Evolutionary conservation across 1,284 basidiomycete genomes (phyloP).

Genomic region (Xerocomus nothofagi): DNA sequence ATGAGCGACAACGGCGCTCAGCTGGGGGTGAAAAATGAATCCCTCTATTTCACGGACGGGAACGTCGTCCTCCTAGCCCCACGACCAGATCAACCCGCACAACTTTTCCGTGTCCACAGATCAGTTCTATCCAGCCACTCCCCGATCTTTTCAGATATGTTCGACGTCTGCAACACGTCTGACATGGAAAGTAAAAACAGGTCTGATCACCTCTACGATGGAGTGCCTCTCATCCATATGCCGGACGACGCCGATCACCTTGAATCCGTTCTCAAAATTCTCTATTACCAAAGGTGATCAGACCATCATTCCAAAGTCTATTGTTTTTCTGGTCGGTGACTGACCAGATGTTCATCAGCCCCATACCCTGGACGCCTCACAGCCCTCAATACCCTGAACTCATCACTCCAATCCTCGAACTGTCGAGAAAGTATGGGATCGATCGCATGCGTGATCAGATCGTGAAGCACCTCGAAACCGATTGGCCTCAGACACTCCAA

Average conservation of each 20-base stretch:
- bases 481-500: conserved; percentile 12
- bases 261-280: conserved; percentile 5
- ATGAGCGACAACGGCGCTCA: neutral
- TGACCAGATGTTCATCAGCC: neutral
- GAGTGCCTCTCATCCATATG: conserved; percentile 9
- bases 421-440: conserved; percentile 16
- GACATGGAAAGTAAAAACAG: neutral
- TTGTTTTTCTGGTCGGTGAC: neutral
- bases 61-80: conserved; percentile 8
- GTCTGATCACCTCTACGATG: neutral
- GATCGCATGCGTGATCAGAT: conserved; percentile 9
- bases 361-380: conserved; percentile 11
- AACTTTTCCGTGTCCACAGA: conserved; percentile 17
- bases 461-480: conserved; percentile 2
- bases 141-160: conserved; percentile 11
- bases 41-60: conserved; percentile 15
- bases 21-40: conserved; percentile 2
- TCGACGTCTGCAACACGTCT: conserved; percentile 1
- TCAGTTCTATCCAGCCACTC: conserved; percentile 17
- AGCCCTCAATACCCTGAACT: conserved; percentile 1
- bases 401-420: conserved; percentile 9
- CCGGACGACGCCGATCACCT: conserved; percentile 11
- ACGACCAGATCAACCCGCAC: neutral
- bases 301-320: too few species aligned
- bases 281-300: conserved; percentile 15